These are phyloP conservation scores for Ustilago trichophora DNA, from an alignment of 1,284 basidiomycete genomes.

Conservation along the genomic window DNA sequence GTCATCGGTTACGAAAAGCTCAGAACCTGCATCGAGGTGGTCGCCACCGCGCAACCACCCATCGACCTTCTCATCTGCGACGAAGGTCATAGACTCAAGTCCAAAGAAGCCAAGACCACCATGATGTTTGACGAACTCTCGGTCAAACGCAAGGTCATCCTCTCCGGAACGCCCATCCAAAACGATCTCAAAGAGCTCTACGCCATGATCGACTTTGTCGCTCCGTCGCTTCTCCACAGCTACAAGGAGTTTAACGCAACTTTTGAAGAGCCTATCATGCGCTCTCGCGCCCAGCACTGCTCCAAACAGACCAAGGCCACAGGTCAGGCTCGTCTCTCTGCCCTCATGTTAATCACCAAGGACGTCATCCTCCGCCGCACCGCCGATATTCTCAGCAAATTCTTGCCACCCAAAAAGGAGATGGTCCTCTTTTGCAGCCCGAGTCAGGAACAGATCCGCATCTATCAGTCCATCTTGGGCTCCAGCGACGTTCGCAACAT, in stretches of 20 bases:
- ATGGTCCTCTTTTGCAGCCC: conserved; percentile 46
- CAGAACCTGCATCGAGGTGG: conserved; percentile 67
- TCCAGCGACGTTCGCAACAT: conserved; percentile 49
- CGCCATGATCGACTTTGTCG: conserved; percentile 94
- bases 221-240: conserved; percentile 80
- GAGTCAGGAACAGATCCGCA: conserved; percentile 75
- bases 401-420: conserved; percentile 88
- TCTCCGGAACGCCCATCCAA: conserved; percentile 95
- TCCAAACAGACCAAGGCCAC: conserved; percentile 77
- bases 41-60: conserved; percentile 71
- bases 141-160: conserved; percentile 78
- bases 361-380: conserved; percentile 89
- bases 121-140: conserved; percentile 83
- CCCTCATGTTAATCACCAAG: conserved; percentile 77
- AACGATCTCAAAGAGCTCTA: conserved; percentile 96
- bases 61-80: conserved; percentile 95
- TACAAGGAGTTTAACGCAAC: conserved; percentile 68
- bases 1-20: conserved; percentile 96
- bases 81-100: conserved; percentile 95
- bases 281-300: conserved; percentile 81
- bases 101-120: conserved; percentile 88
- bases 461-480: conserved; percentile 76
- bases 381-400: conserved; percentile 76
- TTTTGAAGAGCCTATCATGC: conserved; percentile 89
- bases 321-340: conserved; percentile 72